A percentile compares a stretch with the other conserved stretches of the same genome.
Conservation (phyloP, 306 rosid species). For the Datisca glomerata region DNA sequence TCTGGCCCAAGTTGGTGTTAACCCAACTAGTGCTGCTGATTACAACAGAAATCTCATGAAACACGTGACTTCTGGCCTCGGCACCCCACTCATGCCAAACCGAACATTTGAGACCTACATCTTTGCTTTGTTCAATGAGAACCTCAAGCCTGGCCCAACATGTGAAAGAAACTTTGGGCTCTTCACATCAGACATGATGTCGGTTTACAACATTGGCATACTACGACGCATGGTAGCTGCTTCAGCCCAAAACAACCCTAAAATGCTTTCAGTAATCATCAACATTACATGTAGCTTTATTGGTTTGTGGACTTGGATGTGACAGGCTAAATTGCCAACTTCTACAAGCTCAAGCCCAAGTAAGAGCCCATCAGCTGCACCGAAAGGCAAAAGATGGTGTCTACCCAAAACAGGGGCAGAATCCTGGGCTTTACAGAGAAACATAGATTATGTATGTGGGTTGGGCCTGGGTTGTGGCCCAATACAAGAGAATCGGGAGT, state of each 20-base stretch:
- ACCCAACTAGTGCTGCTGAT: conserved; percentile 28
- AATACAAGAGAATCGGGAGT: conserved; percentile 25
- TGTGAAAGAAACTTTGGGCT: conserved; percentile 62
- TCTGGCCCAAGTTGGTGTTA: conserved; percentile 34
- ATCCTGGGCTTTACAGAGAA: conserved; percentile 24
- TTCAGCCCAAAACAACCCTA: conserved; percentile 11
- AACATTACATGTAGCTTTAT: conserved; percentile 21
- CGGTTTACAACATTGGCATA: conserved; percentile 35
- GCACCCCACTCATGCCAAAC: conserved; percentile 73
- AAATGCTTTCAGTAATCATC: conserved; percentile 14
- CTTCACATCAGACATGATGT: conserved; percentile 46
- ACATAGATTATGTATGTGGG: conserved; percentile 32
- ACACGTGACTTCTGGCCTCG: conserved; percentile 38
- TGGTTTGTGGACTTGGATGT: conserved; percentile 33
- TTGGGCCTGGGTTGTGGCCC: conserved; percentile 38
- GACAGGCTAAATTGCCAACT: conserved; percentile 19
- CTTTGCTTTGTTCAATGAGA: conserved; percentile 57
- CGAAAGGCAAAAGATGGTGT: conserved; percentile 13
- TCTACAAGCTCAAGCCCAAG: conserved; percentile 1
- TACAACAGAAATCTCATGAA: conserved; percentile 47
- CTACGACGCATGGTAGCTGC: conserved; percentile 32
- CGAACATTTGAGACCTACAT: conserved; percentile 60
- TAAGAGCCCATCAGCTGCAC: background rate
- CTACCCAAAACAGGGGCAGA: conserved; percentile 18
- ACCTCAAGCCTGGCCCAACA: conserved; percentile 59